phyloP scores from a whole-genome alignment of 768 basidiomycete genomes.

The Rubroboletus pulcherrimus region DNA sequence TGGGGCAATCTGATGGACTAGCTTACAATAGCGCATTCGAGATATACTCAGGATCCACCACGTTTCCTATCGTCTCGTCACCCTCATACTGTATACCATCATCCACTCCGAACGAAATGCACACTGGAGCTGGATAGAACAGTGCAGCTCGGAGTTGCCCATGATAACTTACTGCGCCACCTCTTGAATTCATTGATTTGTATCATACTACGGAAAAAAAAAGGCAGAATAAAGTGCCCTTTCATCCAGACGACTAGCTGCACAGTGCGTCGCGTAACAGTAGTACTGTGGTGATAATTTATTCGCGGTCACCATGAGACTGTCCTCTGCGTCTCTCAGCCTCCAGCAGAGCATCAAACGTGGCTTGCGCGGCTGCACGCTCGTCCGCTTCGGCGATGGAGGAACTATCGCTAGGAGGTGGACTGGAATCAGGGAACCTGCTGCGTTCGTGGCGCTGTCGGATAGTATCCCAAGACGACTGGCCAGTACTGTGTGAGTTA shows the following conservation, averaged over 20 bases:
- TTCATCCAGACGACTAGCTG: background rate
- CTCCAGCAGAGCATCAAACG: constrained; percentile 58
- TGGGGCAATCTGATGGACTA: constrained; percentile 5
- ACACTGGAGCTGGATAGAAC: constrained; percentile 3
- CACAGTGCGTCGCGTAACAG: background rate
- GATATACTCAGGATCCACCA: constrained; percentile 6
- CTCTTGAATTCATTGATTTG: constrained; percentile 3
- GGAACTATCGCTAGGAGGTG: constrained; percentile 4
- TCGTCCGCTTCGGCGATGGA: constrained; percentile 25
- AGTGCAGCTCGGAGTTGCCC: constrained; percentile 6
- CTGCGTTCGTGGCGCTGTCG: constrained; percentile 53
- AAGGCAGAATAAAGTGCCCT: background rate
- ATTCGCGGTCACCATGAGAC: constrained; percentile 18
- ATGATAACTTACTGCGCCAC: constrained; percentile 1
- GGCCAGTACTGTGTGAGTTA: constrained; percentile 40
- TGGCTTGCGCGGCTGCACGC: constrained; percentile 47
- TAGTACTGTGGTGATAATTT: background rate
- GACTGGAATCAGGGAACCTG: constrained; percentile 13
- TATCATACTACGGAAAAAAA: background rate
- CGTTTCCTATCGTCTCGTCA: background rate
- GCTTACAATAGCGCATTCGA: constrained; percentile 4
- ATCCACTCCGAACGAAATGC: constrained; percentile 7
- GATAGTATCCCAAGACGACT: constrained; percentile 66
- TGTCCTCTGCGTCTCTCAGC: constrained; percentile 44
- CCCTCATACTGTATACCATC: constrained; percentile 3